Base-by-base conservation (phyloP, 2,329 filamentous ascomycete species). In the Aspergillus pseudoglaucus region DNA sequence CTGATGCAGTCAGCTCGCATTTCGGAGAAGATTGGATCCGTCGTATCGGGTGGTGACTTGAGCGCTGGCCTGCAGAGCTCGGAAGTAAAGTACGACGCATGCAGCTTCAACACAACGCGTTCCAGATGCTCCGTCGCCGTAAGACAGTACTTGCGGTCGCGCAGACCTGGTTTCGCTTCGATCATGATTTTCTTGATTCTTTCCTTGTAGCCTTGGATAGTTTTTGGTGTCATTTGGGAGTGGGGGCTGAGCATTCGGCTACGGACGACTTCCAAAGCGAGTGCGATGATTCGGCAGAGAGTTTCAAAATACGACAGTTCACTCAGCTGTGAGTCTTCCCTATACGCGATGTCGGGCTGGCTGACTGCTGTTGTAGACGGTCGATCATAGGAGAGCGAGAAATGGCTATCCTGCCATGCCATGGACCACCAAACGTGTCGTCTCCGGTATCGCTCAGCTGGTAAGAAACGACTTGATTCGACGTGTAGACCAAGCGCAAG, bases 371-470 rank as follows among this genome's bases (percentile, higher is more conserved):
- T 75, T 12, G 76, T 78, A 2, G 78, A 79, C 1, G 74, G 75
- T 33, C 81, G 68, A 56, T 84, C 81, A 56, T 83, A 84, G 2
- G 80, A 83, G 27, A 84, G 75, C 7, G 80, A 83, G 20, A 84
- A 74, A 42, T 83, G 70, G 47, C 78, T 82, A 55, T 84, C 81
- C 59, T 83, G 81, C 81, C 81, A 84, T 27, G 82, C 73, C 53
- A 83, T 73, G 2, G 79, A 79, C 81, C 81, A 84, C 72, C 72
- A 75, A 40, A 73, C 67, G 53, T 72, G 69, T 45, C 68, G 62
- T 37, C 72, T 61, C 50, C 70, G 61, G 60, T 73, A 67, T 55
- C 70, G 65, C 45, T 81, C 75, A 6, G 68, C 59, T 3, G 75
- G 66, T 2, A 75, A 74, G 42, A 77, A 76, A 18, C 74, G 72